Evolutionary conservation across 257 asterid species (phyloP).

Genomic region (Euphrasia confusa): DNA sequence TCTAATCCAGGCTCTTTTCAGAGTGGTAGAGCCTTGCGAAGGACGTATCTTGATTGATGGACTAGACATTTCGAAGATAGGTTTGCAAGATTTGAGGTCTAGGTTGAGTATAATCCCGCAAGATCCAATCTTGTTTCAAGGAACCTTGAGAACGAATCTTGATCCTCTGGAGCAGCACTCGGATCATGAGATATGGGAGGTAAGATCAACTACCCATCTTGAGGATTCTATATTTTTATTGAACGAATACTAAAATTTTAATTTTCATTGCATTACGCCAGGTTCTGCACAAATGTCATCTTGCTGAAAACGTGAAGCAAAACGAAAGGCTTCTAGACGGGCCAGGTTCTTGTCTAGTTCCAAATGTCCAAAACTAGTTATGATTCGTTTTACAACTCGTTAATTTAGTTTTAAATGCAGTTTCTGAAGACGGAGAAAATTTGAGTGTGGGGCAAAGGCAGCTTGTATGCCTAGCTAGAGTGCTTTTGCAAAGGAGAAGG

Average conservation of each 20-base stretch:
- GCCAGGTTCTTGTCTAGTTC: constrained; percentile 1
- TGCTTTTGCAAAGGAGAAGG: constrained; percentile 51
- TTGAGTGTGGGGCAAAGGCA: constrained; percentile 97
- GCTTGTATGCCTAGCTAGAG: constrained; percentile 81
- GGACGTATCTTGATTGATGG: constrained; percentile 6
- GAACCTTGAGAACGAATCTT: constrained; percentile 8
- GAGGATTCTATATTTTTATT: neutral
- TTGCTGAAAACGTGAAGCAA: constrained; percentile 6
- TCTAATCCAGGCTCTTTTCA: constrained; percentile 5
- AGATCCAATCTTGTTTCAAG: constrained; percentile 5
- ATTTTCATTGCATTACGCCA: neutral
- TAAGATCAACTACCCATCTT: neutral
- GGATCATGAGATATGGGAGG: constrained; percentile 6
- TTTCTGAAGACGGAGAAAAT: constrained; percentile 71
- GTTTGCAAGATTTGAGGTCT: constrained; percentile 6
- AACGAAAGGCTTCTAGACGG: neutral
- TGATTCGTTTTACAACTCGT: neutral
- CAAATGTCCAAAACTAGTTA: neutral
- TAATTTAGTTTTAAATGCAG: neutral
- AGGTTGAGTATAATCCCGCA: constrained; percentile 7
- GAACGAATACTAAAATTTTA: neutral
- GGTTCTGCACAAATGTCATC: constrained; percentile 3
- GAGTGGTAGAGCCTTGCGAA: constrained; percentile 8
- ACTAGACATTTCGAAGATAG: neutral
- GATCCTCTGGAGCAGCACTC: constrained; percentile 1